These are phyloP conservation scores for Stephanocyclus meneghinianus DNA, from an alignment of 352 stramenopile species.

Conservation along the genomic window DNA sequence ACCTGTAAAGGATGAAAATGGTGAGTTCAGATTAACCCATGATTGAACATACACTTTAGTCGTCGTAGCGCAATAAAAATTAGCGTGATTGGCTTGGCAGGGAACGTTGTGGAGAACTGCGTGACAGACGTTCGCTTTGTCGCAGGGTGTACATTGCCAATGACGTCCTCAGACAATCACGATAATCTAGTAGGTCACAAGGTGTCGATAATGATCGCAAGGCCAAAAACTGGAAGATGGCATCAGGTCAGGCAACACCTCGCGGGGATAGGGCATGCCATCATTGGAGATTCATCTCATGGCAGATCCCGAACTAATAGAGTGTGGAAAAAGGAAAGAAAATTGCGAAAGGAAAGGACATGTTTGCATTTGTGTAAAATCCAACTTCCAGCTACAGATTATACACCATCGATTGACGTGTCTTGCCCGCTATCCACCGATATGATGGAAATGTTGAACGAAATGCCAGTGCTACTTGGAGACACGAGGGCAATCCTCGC, in stretches of 20 bases:
- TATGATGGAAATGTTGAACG: conserved; percentile 60
- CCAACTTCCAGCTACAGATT: conserved; percentile 51
- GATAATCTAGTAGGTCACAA: conserved; percentile 40
- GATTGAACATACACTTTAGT: neutral
- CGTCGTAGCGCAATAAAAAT: neutral
- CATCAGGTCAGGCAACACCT: conserved; percentile 60
- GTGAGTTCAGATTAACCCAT: conserved; percentile 16
- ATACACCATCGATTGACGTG: conserved; percentile 56
- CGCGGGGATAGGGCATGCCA: conserved; percentile 45
- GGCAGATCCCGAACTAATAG: conserved; percentile 48
- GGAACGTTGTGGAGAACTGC: conserved; percentile 31
- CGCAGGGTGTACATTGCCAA: conserved; percentile 29
- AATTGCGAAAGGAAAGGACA: conserved; percentile 59
- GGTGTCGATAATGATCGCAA: conserved; percentile 44
- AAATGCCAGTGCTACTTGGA: conserved; percentile 49
- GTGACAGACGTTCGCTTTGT: conserved; percentile 47
- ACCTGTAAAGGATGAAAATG: conserved; percentile 51
- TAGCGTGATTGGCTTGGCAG: neutral
- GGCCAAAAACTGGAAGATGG: conserved; percentile 49
- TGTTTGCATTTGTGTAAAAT: conserved; percentile 69
- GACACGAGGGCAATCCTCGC: conserved; percentile 47
- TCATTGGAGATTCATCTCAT: conserved; percentile 57
- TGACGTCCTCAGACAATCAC: neutral
- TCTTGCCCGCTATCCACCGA: conserved; percentile 59
- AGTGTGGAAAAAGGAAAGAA: conserved; percentile 56